Base-by-base conservation (phyloP, 139 green algal genomes). In the Nannochloris sp. region DNA sequence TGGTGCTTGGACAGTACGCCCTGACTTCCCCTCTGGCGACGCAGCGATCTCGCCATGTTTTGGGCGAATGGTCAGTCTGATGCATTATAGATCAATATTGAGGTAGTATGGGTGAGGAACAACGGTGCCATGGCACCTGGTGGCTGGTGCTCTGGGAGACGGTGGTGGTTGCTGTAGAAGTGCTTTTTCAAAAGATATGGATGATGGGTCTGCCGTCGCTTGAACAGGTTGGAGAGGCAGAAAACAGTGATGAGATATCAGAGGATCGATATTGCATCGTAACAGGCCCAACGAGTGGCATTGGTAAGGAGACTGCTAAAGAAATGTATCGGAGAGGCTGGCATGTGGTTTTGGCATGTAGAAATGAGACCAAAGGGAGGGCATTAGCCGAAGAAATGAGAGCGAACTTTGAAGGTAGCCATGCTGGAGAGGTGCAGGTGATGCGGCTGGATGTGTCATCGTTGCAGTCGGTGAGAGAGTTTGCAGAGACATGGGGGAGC, bases 271-370 rank as follows among this genome's bases (percentile, higher is more conserved):
- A 40, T 0, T 79, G 69, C 16, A 82, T 92, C 12, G 77, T 93
- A 9, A 93, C 86, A 12, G 86, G 86, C 0, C 83, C 86, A 48
- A 93, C 86, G 17, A 92, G 85, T 56, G 86, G 86, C 56, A 93
- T 93, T 45, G 86, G 86, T 26, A 46, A 65, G 48, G 81, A 87
- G 63, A 89, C 86, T 30, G 83, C 86, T 8, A 66, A 65, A 23
- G 80, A 68, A 11, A 66, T 93, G 17, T 73, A 68, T 0, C 66
- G 76, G 5, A 59, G 82, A 6, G 78, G 79, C 3, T 82, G 80
- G 9, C 76, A 82, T 58, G 85, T 93, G 10, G 65, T 93, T 12
- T 59, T 94, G 23, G 87, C 85, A 0, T 94, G 87, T 67, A 72
- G 87, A 20, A 86, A 66, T 70, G 9, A 59, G 5, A 26, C 56